Base-by-base conservation (phyloP, 495 filamentous ascomycete genomes). In the Aspergillus sclerotiicarbonarius region DNA sequence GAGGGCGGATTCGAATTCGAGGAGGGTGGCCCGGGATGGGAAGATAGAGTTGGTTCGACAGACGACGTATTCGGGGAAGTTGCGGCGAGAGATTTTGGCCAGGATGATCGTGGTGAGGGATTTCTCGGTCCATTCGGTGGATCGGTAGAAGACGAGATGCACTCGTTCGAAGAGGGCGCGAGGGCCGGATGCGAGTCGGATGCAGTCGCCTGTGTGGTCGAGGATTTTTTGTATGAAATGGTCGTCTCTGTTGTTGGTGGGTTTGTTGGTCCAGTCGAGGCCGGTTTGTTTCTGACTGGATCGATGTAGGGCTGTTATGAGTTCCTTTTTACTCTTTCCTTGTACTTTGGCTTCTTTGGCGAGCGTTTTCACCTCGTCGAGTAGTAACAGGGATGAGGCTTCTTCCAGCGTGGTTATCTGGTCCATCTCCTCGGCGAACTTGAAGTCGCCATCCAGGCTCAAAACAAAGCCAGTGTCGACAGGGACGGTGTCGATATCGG, bases 51-150 rank as follows among this genome's bases (percentile, higher is more conserved):
- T 84, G 13, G 92, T 93, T 45, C 94, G 88, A 54, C 88, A 96
- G 8, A 97, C 91, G 31, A 97, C 83, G 70, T 94, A 98, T 7
- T 87, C 77, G 0, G 94, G 92, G 54, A 96, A 98, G 67, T 92
- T 96, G 20, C 89, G 83, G 47, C 85, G 83, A 7, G 90, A 87
- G 29, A 92, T 94, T 53, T 91, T 90, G 13, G 94, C 90, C 10
- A 98, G 84, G 56, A 98, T 96, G 58, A 98, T 93, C 3, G 92
- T 93, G 2, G 90, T 96, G 3, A 98, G 81, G 10, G 93, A 96
- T 63, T 96, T 97, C 63, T 97, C 94, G 0, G 92, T 94, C 92
- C 93, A 98, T 68, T 96, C 92, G 0, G 92, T 96, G 29, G 92
- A 97, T 31, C 92, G 82, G 67, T 97, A 97, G 67, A 96, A 98